Base-by-base conservation (phyloP, 148 eudicot genomes). In the Rhododendron ferrugineum region DNA sequence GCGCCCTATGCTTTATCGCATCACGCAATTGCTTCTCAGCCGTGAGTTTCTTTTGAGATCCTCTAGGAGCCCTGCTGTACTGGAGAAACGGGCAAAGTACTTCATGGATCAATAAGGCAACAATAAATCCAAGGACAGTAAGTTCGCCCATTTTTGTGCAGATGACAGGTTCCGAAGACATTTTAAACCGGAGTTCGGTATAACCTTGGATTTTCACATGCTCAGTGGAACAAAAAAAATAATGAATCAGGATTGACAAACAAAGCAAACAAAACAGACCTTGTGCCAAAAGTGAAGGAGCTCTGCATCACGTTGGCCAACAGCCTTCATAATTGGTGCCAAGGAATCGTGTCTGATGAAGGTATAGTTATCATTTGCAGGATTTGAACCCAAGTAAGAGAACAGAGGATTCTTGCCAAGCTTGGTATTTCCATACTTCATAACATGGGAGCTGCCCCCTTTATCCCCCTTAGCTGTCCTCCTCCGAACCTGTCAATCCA, bases 61-160 rank as follows among this genome's bases (percentile, higher is more conserved):
- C 99, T 88, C 92, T 93, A 60, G 97, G 95, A 68, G 98, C 99
- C 87, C 92, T 95, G 40, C 86, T 91, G 86, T 88, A 93, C 99
- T 95, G 93, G 58, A 28, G 84, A 81, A 54, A 81, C 22, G 13
- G 9, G 60, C 8, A 56, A 18, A 37, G 11, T 36, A 16, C 14
- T 22, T 58, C 2, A 56, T 46, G 34, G 30, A 81, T 58, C 30
- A 37, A 66, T 66, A 26, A 26, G 32, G 73, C 73, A 70, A 32
- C 36, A 70, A 32, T 32, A 14, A 30, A 30, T 32, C 7, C 36
- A 20, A 52, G 42, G 6, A 32, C 11, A 14, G 36, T 16, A 15
- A 7, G 68, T 54, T 3, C 18, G 20, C 58, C 14, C 46, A 26
- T 78, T 78, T 49, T 78, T 47, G 16, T 47, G 80, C 28, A 42